Evolutionary conservation across 352 stramenopile species (phyloP).

Genomic region (Pythium insidiosum): DNA sequence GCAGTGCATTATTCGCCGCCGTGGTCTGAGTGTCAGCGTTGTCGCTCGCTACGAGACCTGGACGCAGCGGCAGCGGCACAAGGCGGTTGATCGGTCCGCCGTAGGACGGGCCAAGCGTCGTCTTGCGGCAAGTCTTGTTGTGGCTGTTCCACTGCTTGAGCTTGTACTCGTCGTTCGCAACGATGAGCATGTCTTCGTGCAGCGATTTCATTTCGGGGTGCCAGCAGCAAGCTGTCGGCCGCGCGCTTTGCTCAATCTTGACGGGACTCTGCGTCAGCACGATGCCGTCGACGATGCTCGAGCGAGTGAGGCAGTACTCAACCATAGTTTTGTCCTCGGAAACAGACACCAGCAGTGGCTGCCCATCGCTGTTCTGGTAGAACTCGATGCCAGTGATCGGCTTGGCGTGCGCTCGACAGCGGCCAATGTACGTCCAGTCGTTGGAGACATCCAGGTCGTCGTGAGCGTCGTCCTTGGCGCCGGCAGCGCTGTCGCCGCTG

Average conservation of each 20-base stretch:
- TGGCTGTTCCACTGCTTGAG: constrained; percentile 90
- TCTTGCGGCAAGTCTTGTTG: constrained; percentile 89
- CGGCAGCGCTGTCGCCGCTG: background rate
- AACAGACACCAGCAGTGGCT: constrained; percentile 79
- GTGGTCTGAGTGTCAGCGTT: too few species aligned
- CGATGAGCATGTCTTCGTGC: constrained; percentile 86
- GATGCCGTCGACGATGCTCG: constrained; percentile 82
- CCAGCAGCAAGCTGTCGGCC: constrained; percentile 87
- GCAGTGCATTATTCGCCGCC: too few species aligned
- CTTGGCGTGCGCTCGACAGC: constrained; percentile 65
- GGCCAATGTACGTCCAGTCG: constrained; percentile 83
- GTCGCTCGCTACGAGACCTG: too few species aligned
- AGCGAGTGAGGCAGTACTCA: constrained; percentile 84
- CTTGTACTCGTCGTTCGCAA: constrained; percentile 92
- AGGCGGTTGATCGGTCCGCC: constrained; percentile 84
- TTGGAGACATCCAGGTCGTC: constrained; percentile 5
- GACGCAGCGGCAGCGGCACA: constrained; percentile 47
- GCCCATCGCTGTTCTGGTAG: constrained; percentile 51
- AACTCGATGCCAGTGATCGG: constrained; percentile 88
- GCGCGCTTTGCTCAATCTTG: constrained; percentile 77
- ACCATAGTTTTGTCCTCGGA: constrained; percentile 81
- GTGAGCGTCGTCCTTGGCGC: background rate
- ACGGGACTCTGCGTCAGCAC: constrained; percentile 61
- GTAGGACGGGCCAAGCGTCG: constrained; percentile 85
- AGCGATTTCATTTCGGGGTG: constrained; percentile 69